These are phyloP conservation scores for Coccomyxa subellipsoidea DNA, from an alignment of 163 green algal species.

Conservation along the genomic window DNA sequence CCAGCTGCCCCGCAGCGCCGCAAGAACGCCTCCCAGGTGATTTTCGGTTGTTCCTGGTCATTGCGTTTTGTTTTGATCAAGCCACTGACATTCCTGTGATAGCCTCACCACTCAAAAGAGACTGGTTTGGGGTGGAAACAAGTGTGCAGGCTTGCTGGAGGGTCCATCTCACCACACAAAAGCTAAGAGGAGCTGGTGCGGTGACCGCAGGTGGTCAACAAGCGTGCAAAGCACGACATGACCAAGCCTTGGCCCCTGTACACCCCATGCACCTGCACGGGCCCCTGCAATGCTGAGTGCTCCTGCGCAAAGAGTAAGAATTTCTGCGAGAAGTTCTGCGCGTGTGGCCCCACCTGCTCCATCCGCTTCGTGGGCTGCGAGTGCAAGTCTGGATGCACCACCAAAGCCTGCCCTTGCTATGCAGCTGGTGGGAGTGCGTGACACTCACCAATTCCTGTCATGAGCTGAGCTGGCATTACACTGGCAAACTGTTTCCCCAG, in stretches of 20 bases:
- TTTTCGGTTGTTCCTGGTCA: neutral
- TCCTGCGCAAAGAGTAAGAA: slow-evolving; percentile 60
- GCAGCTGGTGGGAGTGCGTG: too few species aligned
- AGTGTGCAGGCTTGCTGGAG: too few species aligned
- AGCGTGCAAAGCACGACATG: slow-evolving; percentile 15
- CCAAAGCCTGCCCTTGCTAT: slow-evolving; percentile 43
- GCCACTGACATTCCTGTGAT: too few species aligned
- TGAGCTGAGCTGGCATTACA: too few species aligned
- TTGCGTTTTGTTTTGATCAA: neutral
- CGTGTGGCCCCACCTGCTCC: slow-evolving; percentile 42
- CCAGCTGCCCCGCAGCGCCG: neutral
- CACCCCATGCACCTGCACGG: slow-evolving; percentile 59
- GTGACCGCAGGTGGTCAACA: slow-evolving; percentile 24
- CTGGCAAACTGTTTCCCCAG: too few species aligned
- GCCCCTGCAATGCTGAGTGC: slow-evolving; percentile 59
- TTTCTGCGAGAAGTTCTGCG: slow-evolving; percentile 91
- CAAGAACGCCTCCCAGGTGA: neutral
- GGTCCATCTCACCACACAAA: too few species aligned
- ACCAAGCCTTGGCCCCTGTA: slow-evolving; percentile 44
- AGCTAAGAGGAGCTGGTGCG: too few species aligned
- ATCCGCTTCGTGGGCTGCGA: slow-evolving; percentile 75
- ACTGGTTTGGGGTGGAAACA: too few species aligned
- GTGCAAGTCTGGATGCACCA: slow-evolving; percentile 56
- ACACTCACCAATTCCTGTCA: too few species aligned
- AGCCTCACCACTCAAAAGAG: too few species aligned